Evolutionary conservation across 768 basidiomycete species (phyloP), one percentile per base, ranked within the genome.

Genomic region (Hortiboletus flavorubellus): DNA sequence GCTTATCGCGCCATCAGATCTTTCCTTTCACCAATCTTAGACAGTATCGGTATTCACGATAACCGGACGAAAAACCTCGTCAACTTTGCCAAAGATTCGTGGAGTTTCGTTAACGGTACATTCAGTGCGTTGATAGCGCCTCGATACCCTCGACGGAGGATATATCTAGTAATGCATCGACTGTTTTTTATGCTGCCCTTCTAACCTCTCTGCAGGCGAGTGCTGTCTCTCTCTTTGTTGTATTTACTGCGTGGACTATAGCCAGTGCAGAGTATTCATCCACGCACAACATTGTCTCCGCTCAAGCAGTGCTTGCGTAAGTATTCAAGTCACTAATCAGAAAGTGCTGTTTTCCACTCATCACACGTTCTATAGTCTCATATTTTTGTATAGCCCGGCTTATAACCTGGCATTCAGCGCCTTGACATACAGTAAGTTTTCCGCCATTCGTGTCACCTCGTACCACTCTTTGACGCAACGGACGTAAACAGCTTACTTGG

Each of bases 161-260:
- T 26, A 26, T 26, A 26, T 26, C 26, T 26, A 26, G 26, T 26
- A 26, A 26, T 26, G 26, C 26, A 26, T 26, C 26, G 26, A 26
- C 26, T 26, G 2, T 26, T 26, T 26, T 5, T 26, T 4, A 26
- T 26, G 26, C 26, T n/a, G 7, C 21, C 31, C 5, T 38, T 8
- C 40, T 41, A 47, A 43, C 2, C 8, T 33, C 21, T 7, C 8
- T 23, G 7, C 8, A 63, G 62, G 12, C 34, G 7, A 52, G 47
- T 14, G 31, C 62, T 10, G n/a, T 57, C 18, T 59, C 61, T n/a
- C 15, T 63, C 37, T 39, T 63, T 3, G 11, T 61, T 26, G 31
- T 64, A 4, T 61, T 61, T 8, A 45, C 26, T 42, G 45, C 50
- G 5, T 64, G 63, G 63, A 65, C 63, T 59, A 26, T 26, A 26